These are phyloP conservation scores for Pilasporangium apinafurcum DNA, from an alignment of 352 stramenopile species.

Conservation along the genomic window DNA sequence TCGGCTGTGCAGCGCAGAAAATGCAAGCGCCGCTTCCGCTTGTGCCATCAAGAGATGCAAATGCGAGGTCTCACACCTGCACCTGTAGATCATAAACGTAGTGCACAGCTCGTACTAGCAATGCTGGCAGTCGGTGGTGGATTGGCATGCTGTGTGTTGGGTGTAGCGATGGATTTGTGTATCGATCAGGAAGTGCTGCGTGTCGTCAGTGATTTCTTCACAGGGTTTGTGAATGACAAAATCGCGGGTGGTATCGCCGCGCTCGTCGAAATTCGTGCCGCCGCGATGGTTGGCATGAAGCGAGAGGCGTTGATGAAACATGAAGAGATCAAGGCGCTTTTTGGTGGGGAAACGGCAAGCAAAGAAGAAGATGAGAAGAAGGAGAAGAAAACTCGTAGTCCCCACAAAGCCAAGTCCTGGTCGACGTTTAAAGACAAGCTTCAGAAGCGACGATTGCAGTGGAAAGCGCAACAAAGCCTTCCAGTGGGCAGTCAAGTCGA, in stretches of 20 bases:
- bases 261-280: conserved; percentile 1
- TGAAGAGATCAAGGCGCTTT: neutral
- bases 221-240: conserved; percentile 3
- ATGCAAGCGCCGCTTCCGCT: conserved; percentile 9
- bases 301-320: conserved; percentile 6
- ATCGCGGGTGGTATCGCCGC: conserved; percentile 5
- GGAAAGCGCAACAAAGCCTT: neutral
- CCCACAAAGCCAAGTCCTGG: neutral
- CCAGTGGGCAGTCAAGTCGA: neutral
- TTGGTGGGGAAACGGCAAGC: neutral
- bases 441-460: conserved; percentile 1
- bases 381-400: neutral
- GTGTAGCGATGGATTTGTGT: conserved; percentile 15
- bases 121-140: conserved; percentile 14
- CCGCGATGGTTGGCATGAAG: conserved; percentile 7
- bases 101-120: no score
- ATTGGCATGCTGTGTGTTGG: conserved; percentile 15
- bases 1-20: conserved; percentile 14
- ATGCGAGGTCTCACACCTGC: conserved; percentile 4
- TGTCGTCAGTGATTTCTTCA: conserved; percentile 15
- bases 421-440: conserved; percentile 4
- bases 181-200: conserved; percentile 16
- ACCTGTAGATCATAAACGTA: no score
- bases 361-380: neutral
- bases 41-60: conserved; percentile 8